Conservation (phyloP, 768 basidiomycete genomes). For the Pleurotus sapidus region DNA sequence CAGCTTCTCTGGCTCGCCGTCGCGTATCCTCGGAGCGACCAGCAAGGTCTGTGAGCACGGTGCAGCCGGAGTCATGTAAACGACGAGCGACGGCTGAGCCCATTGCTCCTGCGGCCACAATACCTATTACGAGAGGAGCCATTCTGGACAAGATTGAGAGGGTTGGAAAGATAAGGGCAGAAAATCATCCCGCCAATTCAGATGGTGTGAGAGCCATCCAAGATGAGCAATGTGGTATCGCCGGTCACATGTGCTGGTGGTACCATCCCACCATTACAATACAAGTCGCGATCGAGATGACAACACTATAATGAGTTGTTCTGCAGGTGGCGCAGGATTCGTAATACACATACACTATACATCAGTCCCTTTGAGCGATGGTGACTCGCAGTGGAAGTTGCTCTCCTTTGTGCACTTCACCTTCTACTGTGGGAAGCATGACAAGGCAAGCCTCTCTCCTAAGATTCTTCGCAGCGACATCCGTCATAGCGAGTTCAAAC, state of each 20-base stretch:
- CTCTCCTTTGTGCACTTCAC: conserved; percentile 36
- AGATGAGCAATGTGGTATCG: not conserved
- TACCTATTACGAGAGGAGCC: conserved; percentile 28
- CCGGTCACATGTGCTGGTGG: not conserved
- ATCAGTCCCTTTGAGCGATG: conserved; percentile 26
- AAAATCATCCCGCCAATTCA: not conserved
- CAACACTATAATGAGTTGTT: too few relatives aligned
- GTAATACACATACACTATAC: too few relatives aligned
- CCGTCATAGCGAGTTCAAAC: conserved; percentile 48
- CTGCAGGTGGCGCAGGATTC: too few relatives aligned
- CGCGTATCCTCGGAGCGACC: conserved; percentile 50
- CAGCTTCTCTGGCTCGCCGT: conserved; percentile 45
- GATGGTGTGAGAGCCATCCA: not conserved
- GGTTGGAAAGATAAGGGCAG: not conserved
- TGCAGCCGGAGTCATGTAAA: conserved; percentile 43
- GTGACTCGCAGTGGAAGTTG: conserved; percentile 37
- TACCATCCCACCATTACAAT: not conserved
- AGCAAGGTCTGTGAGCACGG: conserved; percentile 52
- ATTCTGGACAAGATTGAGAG: not conserved
- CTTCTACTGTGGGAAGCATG: conserved; percentile 41
- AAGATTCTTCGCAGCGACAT: conserved; percentile 28
- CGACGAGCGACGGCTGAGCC: conserved; percentile 52
- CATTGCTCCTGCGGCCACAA: conserved; percentile 60
- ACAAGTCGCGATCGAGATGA: too few relatives aligned
- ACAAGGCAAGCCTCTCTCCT: conserved; percentile 37